phyloP scores from a whole-genome alignment of 129 eudicot species.

The Chrysanthemum lavandulifolium region DNA sequence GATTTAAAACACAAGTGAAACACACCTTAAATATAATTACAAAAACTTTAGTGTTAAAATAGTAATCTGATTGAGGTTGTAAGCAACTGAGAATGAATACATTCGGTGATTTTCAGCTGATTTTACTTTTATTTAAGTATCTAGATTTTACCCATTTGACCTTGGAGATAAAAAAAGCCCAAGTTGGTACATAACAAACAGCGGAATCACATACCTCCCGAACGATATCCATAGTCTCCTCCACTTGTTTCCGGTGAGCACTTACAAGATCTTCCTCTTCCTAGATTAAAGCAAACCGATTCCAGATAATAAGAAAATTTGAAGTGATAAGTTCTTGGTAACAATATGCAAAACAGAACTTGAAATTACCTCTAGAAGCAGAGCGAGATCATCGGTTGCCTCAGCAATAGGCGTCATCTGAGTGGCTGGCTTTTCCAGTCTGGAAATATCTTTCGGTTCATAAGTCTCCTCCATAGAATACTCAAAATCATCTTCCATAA shows the following conservation, averaged over 20 bases:
- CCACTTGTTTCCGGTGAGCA: slow-evolving; percentile 63
- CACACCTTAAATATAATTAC: not conserved
- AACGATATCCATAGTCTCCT: slow-evolving; percentile 66
- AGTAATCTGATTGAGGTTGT: not conserved
- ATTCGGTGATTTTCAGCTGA: not conserved
- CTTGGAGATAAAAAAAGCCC: not conserved
- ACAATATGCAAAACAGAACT: slow-evolving; percentile 2
- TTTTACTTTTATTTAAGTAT: not conserved
- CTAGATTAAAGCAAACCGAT: slow-evolving; percentile 30
- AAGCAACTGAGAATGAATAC: not conserved
- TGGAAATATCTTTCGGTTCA: slow-evolving; percentile 25
- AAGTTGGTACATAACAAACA: slow-evolving; percentile 10
- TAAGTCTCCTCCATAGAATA: slow-evolving; percentile 27
- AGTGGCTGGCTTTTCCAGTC: slow-evolving; percentile 23
- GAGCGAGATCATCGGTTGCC: slow-evolving; percentile 42
- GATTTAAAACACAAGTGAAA: too few relatives aligned
- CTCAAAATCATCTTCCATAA: slow-evolving; percentile 49
- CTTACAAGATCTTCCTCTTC: slow-evolving; percentile 68
- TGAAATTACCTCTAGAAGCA: slow-evolving; percentile 47
- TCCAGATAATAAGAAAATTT: not conserved
- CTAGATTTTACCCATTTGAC: not conserved
- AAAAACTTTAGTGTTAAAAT: not conserved
- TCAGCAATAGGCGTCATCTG: slow-evolving; percentile 28
- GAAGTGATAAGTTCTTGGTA: not conserved
- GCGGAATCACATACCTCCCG: slow-evolving; percentile 42